Base-by-base conservation (phyloP, 2,329 filamentous ascomycete species). In the Verticillium zaregamsianum region DNA sequence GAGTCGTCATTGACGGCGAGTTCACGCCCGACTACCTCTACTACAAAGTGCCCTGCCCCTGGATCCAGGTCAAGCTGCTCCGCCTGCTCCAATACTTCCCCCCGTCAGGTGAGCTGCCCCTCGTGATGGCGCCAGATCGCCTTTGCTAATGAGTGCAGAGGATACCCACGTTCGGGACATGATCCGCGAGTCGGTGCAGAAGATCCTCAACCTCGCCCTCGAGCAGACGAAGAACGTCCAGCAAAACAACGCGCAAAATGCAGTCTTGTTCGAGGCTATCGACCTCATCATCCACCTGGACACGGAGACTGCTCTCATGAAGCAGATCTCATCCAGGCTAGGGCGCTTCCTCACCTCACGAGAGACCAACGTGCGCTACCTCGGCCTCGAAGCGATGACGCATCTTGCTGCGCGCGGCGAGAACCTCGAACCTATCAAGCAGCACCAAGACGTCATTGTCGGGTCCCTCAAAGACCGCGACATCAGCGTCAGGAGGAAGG, bases 11-110 rank as follows among this genome's bases (percentile, higher is more conserved):
- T 31, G 94, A 98, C 68, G 90, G 90, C 66, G 94, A 99, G 68
- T 95, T 92, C 70, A 86, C 92, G 0, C 85, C 87, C 61, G 95
- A 98, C 73, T 99, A 99, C 73, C 86, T 97, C 31, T 99, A 99
- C 80, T 99, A 99, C 82, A 97, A 97, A 72, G 95, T 99, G n/a
- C 95, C 95, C 1, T 99, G 95, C 72, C 95, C 95, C 3, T 99
- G 95, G 95, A 88, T 99, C 62, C 93, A 98, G 77, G 91, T 98
- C 71, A 99, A 99, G 79, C 83, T 99, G 20, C 78, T 99, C 67
- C 88, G 93, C 65, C 78, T 99, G 64, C 82, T 99, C 66, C 95
- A 99, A 76, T 99, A 98, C 75, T 99, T 97, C 75, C 91, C 93
- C 31, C 94, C 95, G 55, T 96, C 95, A 73, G 90, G 91, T 93